These are phyloP conservation scores for Aspergillus texensis DNA, from an alignment of 2,329 filamentous ascomycete species.

Conservation along the genomic window DNA sequence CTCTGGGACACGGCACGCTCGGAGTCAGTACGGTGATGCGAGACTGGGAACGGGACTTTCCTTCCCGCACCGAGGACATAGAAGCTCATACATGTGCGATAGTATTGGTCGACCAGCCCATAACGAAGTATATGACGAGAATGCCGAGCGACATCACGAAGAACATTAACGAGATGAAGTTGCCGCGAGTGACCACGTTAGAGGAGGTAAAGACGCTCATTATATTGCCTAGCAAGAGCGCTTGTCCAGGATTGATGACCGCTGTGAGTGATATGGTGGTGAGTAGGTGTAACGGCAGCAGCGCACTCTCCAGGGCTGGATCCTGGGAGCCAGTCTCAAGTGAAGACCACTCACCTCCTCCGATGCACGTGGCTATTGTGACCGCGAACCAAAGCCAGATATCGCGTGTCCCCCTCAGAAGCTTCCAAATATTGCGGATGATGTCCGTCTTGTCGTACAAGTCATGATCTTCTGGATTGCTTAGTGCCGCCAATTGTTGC, in stretches of 20 bases:
- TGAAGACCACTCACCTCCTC: not conserved
- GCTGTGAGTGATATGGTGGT: not conserved
- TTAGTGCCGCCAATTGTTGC: not conserved
- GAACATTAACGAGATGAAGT: constrained; percentile 52
- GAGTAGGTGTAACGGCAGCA: not conserved
- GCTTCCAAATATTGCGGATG: not conserved
- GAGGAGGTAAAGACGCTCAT: constrained; percentile 1
- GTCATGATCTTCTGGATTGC: not conserved
- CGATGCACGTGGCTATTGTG: not conserved
- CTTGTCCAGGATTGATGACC: not conserved
- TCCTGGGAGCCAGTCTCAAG: too few relatives aligned
- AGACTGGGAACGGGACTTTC: too few relatives aligned
- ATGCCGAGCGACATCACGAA: constrained; percentile 45
- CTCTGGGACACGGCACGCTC: not conserved
- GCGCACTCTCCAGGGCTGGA: too few relatives aligned
- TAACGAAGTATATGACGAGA: constrained; percentile 25
- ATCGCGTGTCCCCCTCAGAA: not conserved
- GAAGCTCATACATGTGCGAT: constrained; percentile 25
- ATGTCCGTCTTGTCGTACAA: not conserved
- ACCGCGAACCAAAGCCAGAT: not conserved
- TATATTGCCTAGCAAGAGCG: not conserved
- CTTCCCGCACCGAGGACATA: too few relatives aligned
- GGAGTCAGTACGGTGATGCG: too few relatives aligned
- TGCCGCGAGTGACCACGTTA: constrained; percentile 26
- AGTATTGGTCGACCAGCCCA: constrained; percentile 37